These are phyloP conservation scores for Hypericum androsaemum DNA, from an alignment of 345 rosid species.

Conservation along the genomic window DNA sequence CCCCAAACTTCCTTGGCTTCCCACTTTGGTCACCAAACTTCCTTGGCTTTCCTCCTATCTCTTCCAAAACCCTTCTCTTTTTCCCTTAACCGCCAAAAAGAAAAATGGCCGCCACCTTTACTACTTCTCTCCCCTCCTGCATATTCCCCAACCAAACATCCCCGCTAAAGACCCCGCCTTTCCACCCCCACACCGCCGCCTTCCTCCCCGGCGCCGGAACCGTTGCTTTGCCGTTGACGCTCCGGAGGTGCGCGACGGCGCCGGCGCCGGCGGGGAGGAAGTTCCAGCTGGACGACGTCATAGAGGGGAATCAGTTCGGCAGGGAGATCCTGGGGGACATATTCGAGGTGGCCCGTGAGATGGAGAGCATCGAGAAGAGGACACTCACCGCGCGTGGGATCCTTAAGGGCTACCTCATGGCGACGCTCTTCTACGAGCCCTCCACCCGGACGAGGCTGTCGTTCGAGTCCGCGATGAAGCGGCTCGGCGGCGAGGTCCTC, in stretches of 20 bases:
- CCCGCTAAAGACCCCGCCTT: slow-evolving; percentile 12
- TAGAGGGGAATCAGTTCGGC: slow-evolving; percentile 92
- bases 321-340: slow-evolving; percentile 61
- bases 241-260: slow-evolving; percentile 25
- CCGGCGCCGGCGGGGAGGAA: slow-evolving; percentile 27
- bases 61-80: no score
- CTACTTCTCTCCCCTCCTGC: slow-evolving; percentile 9
- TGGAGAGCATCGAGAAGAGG: slow-evolving; percentile 73
- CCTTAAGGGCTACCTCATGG: slow-evolving; percentile 85
- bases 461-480: slow-evolving; percentile 96
- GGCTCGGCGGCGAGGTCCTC: slow-evolving; percentile 87
- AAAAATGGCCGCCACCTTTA: slow-evolving; percentile 6
- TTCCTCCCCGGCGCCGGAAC: slow-evolving; percentile 32
- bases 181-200: slow-evolving; percentile 31
- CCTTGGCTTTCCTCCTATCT: no score
- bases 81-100: no score
- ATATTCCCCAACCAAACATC: slow-evolving; percentile 11
- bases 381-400: slow-evolving; percentile 55
- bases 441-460: slow-evolving; percentile 95
- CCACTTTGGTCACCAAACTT: no score
- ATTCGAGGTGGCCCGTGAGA: slow-evolving; percentile 72
- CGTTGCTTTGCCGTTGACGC: slow-evolving; percentile 8
- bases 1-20: no score
- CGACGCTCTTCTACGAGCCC: slow-evolving; percentile 92
- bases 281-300: slow-evolving; percentile 73